phyloP scores from a whole-genome alignment of 371 early-diverging fungal species.

The Umbelopsis sp. region DNA sequence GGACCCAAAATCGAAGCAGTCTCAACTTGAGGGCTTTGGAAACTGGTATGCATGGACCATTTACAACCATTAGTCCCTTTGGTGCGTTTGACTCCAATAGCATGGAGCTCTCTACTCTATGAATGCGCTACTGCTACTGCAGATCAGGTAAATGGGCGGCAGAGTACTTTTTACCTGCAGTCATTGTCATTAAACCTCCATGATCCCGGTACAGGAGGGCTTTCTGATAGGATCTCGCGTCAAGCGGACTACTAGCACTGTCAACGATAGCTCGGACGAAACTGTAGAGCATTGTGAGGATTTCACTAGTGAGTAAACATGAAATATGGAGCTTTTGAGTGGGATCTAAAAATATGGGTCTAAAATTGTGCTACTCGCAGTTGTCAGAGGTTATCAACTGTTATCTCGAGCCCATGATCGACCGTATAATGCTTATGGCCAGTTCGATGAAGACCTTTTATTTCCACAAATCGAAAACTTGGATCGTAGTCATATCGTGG shows the following conservation, averaged over 20 bases:
- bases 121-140: slow-evolving; percentile 6
- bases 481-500: not conserved
- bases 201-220: not conserved
- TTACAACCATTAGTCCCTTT: not conserved
- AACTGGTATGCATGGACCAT: slow-evolving; percentile 9
- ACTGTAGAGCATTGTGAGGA: slow-evolving; percentile 1
- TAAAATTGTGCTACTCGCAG: not conserved
- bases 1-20: not conserved
- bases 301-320: not conserved
- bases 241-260: slow-evolving; percentile 2
- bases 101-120: slow-evolving; percentile 3
- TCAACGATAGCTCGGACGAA: slow-evolving; percentile 16
- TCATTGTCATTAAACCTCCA: no score
- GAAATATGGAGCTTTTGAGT: not conserved
- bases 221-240: slow-evolving; percentile 10
- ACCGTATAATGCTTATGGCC: not conserved
- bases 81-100: slow-evolving; percentile 7
- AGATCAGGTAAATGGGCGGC: not conserved
- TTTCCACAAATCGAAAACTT: not conserved
- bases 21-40: not conserved
- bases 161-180: no score
- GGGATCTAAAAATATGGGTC: no score
- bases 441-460: not conserved
- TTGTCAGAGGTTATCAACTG: not conserved
- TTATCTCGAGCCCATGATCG: slow-evolving; percentile 10